A percentile compares a stretch with the other conserved stretches of the same genome.
phyloP scores from a whole-genome alignment of 176 grass and related monocot genomes.

The Hordeum vulgare region MorexV3_pseudomolecules_assembly NC_058520.1:18655602-18656101 shows the following conservation, averaged over 20 bases:
- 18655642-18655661: conserved; percentile 62
- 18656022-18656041: background rate
- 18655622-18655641: background rate
- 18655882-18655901: background rate
- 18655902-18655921: background rate
- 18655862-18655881: background rate
- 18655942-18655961: background rate
- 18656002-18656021: background rate
- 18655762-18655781: background rate
- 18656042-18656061: conserved; percentile 49
- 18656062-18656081: conserved; percentile 85
- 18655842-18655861: background rate
- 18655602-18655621: background rate
- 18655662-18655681: conserved; percentile 93
- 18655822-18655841: background rate
- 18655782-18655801: conserved; percentile 5
- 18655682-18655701: conserved; percentile 67
- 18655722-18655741: conserved; percentile 58
- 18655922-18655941: background rate
- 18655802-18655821: conserved; percentile 7
- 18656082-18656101: conserved; percentile 92
- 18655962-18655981: background rate
- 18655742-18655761: conserved; percentile 1
- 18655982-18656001: background rate
- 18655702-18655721: conserved; percentile 91